phyloP scores from a whole-genome alignment of 345 rosid species.

The Angophora floribunda region DNA sequence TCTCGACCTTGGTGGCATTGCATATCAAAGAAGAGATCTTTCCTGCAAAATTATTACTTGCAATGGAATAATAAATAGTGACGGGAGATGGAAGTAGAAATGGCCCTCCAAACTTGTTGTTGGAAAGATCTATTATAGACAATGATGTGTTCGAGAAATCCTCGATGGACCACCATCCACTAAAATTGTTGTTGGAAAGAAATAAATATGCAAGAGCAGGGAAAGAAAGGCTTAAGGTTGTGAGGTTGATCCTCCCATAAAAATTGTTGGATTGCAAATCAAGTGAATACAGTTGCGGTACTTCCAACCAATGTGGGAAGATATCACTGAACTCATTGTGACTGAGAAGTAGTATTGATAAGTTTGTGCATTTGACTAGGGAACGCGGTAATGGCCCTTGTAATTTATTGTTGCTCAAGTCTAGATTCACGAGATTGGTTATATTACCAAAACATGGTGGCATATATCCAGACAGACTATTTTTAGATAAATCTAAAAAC shows the following conservation, averaged over 20 bases:
- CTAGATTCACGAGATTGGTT: no score
- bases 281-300: accelerated
- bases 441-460: no score
- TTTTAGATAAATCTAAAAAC: not conserved
- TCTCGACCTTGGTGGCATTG: not conserved
- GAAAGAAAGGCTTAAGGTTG: accelerated
- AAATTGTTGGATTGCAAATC: no score
- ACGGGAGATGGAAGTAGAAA: no score
- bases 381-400: accelerated
- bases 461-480: accelerated
- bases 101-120: no score
- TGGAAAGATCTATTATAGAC: accelerated
- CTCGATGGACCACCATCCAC: accelerated
- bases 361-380: no score
- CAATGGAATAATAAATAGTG: accelerated
- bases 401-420: no score
- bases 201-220: no score
- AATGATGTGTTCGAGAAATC: no score
- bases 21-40: no score
- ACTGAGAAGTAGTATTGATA: accelerated
- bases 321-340: no score
- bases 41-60: accelerated
- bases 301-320: accelerated
- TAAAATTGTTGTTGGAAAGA: no score
- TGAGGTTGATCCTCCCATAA: accelerated